Evolutionary conservation across 495 filamentous ascomycete species (phyloP), one percentile per base, ranked within the genome.

Genomic region (Penicillium herquei): DNA sequence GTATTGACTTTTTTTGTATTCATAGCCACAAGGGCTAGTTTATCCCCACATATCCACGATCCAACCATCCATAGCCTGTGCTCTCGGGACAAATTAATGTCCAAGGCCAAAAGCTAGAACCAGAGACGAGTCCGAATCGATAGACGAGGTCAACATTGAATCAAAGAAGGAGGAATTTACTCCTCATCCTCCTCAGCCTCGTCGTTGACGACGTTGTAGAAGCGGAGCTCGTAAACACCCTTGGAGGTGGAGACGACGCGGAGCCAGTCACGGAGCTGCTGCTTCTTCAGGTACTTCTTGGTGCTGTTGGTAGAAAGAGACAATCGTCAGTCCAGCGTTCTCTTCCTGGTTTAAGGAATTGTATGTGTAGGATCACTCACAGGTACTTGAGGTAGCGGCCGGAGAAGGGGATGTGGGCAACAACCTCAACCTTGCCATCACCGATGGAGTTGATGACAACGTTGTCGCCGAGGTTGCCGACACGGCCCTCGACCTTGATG

Each of bases 231-330:
- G 81, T 98, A 98, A 60, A 96, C 91, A 68, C 93, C 93, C 83
- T 90, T 91, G 75, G 88, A 89, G 70, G 92, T 97, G 53, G 91
- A 92, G 71, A 98, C 95, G 62, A 98, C 94, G 64, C 94, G 92
- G 71, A 98, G 87, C 95, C 95, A 98, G 83, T 98, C 94, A 79
- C 94, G 89, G 75, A 98, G 87, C 82, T 97, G 92, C 84, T 96
- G 91, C 88, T 98, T 98, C 90, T 98, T 98, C 76, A 98, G 89
- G 87, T 95, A 98, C 84, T 98, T 98, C 90, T 98, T 98, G 74
- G 94, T 98, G 76, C 92, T 96, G 63, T 30, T 30, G 40, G 33
- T 39, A 3, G 44, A 49, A 50, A 45, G 55, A 49, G 2, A 21
- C 5, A 16, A 62, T 51, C 33, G 57, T 64, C 54, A 61, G 50